phyloP scores from a whole-genome alignment of 768 basidiomycete genomes.

The Termitomyces sp. region DNA sequence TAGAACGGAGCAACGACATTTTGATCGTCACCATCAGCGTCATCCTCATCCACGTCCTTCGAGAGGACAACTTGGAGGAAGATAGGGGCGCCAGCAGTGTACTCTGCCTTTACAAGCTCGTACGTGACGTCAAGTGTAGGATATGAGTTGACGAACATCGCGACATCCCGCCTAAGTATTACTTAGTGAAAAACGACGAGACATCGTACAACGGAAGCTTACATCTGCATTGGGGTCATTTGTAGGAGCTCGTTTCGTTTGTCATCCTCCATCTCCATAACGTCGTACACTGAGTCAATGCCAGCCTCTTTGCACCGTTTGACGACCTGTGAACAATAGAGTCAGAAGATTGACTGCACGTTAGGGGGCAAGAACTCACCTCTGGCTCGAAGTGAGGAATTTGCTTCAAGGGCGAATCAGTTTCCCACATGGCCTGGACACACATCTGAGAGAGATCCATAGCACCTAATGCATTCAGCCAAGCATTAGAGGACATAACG shows the following conservation, averaged over 20 bases:
- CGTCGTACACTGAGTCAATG: conserved; percentile 89
- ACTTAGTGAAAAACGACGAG: background rate
- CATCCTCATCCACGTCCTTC: conserved; percentile 77
- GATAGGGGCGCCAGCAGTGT: conserved; percentile 83
- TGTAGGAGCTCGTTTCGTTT: conserved; percentile 74
- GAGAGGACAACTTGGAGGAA: conserved; percentile 72
- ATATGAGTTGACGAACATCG: conserved; percentile 93
- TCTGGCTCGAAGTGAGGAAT: conserved; percentile 95
- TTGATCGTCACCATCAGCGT: conserved; percentile 62
- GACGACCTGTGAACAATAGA: conserved; percentile 46
- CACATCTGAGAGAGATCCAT: conserved; percentile 99
- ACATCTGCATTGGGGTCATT: conserved; percentile 87
- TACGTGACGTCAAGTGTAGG: conserved; percentile 91
- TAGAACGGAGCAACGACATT: conserved; percentile 91
- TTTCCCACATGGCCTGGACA: conserved; percentile 97
- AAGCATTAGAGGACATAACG: conserved; percentile 96
- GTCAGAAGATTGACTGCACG: background rate
- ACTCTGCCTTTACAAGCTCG: conserved; percentile 81
- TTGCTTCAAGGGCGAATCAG: conserved; percentile 91
- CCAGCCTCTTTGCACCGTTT: conserved; percentile 78
- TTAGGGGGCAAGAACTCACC: conserved; percentile 31
- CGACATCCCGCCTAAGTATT: conserved; percentile 76
- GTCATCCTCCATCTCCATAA: conserved; percentile 98
- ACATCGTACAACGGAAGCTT: conserved; percentile 26
- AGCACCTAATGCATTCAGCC: conserved; percentile 88